Evolutionary conservation across 1,284 basidiomycete species (phyloP).

Genomic region (Cryptococcus sp.): DNA sequence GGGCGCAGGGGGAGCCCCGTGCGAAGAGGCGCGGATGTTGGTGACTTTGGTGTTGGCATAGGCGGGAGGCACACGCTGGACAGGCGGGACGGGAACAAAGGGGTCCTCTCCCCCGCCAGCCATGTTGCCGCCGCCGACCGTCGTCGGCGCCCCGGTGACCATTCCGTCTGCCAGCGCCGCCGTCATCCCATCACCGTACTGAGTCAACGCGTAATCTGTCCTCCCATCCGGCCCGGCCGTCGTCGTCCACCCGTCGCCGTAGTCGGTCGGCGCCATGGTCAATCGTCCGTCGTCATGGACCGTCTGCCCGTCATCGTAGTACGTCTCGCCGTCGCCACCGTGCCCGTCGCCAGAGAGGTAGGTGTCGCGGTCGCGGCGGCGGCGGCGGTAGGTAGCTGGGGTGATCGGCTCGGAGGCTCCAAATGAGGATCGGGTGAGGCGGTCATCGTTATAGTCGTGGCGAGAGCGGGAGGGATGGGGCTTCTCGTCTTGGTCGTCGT

Average conservation of each 20-base stretch:
- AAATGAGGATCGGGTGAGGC: slow-evolving; percentile 14
- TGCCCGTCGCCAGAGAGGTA: not conserved
- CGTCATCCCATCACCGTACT: slow-evolving; percentile 14
- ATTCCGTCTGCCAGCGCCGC: slow-evolving; percentile 12
- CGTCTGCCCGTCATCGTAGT: not conserved
- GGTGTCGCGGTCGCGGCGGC: not conserved
- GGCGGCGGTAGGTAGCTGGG: slow-evolving; percentile 2
- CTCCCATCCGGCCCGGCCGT: not conserved
- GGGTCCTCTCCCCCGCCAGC: slow-evolving; percentile 4
- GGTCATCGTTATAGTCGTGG: not conserved
- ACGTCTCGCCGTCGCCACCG: not conserved
- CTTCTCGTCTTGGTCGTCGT: slow-evolving; percentile 8
- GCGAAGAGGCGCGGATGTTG: not conserved
- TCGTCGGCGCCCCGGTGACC: not conserved
- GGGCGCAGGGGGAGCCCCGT: not conserved
- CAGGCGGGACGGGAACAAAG: slow-evolving; percentile 12
- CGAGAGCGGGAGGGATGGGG: not conserved
- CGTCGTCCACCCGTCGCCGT: not conserved
- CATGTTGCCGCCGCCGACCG: not conserved
- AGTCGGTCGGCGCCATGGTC: slow-evolving; percentile 1
- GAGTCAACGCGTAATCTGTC: slow-evolving; percentile 7
- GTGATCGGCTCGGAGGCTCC: slow-evolving; percentile 18
- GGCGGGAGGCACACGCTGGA: slow-evolving; percentile 6
- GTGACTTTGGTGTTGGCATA: not conserved
- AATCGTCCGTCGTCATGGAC: not conserved